Evolutionary conservation across 2,329 filamentous ascomycete species (phyloP).

Genomic region (Aotearoamyces nothofagi): DNA sequence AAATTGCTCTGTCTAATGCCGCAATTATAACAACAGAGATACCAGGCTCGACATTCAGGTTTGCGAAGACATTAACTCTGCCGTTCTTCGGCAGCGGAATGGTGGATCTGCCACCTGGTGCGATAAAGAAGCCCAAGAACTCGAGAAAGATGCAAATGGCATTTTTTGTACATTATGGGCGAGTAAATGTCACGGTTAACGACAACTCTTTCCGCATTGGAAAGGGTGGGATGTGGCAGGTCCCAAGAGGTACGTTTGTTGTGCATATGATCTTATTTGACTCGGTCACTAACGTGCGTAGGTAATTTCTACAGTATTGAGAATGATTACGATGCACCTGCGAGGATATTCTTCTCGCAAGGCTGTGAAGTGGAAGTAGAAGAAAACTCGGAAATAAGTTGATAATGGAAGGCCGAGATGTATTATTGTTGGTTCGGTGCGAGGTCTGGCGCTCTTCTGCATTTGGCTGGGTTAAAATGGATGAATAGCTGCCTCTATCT

Average conservation of each 20-base stretch:
- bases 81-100: conserved; percentile 83
- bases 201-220: conserved; percentile 67
- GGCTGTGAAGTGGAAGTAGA: conserved; percentile 44
- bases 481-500: too few relatives aligned
- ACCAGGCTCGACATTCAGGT: conserved; percentile 59
- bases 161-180: conserved; percentile 78
- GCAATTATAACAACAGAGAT: conserved; percentile 41
- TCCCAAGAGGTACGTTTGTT: conserved; percentile 65
- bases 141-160: conserved; percentile 92
- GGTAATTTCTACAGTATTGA: conserved; percentile 88
- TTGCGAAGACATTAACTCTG: conserved; percentile 72
- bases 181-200: conserved; percentile 65
- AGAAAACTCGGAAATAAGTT: neutral
- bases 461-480: too few relatives aligned
- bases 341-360: conserved; percentile 84
- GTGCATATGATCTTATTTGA: neutral
- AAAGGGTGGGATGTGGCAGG: conserved; percentile 83
- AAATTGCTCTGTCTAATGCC: conserved; percentile 32
- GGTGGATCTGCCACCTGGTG: conserved; percentile 72
- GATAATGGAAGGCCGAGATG: too few relatives aligned
- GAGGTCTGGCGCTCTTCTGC: too few relatives aligned
- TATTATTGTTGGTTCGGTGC: too few relatives aligned
- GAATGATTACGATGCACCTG: conserved; percentile 59
- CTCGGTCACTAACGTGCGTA: conserved; percentile 24
- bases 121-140: conserved; percentile 82